phyloP scores from a whole-genome alignment of 2,329 filamentous ascomycete genomes.

The Ophiosphaerella herpotricha region DNA sequence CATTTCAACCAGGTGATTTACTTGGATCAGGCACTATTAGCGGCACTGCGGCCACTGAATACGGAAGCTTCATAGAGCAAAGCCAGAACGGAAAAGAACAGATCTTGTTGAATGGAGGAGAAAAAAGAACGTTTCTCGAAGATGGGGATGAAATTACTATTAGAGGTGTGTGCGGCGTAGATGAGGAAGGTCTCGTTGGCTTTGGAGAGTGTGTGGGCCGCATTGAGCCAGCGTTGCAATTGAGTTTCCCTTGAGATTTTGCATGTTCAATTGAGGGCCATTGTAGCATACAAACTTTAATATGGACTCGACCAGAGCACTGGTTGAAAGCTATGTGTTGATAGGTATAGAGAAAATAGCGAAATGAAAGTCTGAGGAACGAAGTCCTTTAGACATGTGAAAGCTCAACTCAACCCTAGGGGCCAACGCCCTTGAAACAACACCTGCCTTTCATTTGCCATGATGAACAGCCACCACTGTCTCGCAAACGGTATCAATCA shows the following conservation, averaged over 20 bases:
- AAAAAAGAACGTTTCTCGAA: slow-evolving; percentile 71
- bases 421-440: too few relatives aligned
- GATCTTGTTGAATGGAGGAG: slow-evolving; percentile 66
- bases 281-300: too few relatives aligned
- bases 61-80: slow-evolving; percentile 74
- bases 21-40: slow-evolving; percentile 81
- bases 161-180: slow-evolving; percentile 65
- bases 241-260: slow-evolving; percentile 19
- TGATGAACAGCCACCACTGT: too few relatives aligned
- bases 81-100: slow-evolving; percentile 69
- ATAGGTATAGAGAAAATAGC: too few relatives aligned
- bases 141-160: slow-evolving; percentile 75
- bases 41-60: slow-evolving; percentile 60
- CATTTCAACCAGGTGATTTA: slow-evolving; percentile 73
- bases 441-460: too few relatives aligned
- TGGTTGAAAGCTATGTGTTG: too few relatives aligned
- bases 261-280: too few relatives aligned
- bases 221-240: slow-evolving; percentile 53
- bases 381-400: too few relatives aligned
- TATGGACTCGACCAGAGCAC: too few relatives aligned
- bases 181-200: slow-evolving; percentile 70
- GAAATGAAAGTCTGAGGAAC: too few relatives aligned
- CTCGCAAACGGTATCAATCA: too few relatives aligned
- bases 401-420: too few relatives aligned
- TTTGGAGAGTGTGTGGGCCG: slow-evolving; percentile 74